Conservation (phyloP, 1,284 basidiomycete genomes). For the Thecaphora frezii region DNA sequence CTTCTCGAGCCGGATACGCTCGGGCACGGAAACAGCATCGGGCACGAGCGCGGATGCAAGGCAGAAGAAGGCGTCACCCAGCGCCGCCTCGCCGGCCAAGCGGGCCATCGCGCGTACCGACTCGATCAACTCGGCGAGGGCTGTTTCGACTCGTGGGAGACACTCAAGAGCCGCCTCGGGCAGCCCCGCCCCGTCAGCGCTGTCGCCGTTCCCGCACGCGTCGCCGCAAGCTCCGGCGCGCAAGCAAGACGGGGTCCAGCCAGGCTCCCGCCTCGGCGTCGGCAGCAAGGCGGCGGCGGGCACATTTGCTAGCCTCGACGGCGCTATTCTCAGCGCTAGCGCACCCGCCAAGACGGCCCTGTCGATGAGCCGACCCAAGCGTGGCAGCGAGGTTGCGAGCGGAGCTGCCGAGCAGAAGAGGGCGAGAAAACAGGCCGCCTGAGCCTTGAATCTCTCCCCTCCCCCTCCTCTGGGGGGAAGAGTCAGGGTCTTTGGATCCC, state of each 20-base stretch:
- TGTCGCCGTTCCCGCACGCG: slow-evolving; percentile 56
- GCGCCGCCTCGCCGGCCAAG: slow-evolving; percentile 35
- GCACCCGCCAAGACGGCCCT: slow-evolving; percentile 25
- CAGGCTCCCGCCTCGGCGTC: neutral
- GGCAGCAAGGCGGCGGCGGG: slow-evolving; percentile 5
- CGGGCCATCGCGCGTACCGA: slow-evolving; percentile 38
- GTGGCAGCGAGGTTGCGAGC: slow-evolving; percentile 21
- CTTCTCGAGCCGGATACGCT: too few species aligned
- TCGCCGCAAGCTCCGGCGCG: slow-evolving; percentile 20
- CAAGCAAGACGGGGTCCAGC: neutral
- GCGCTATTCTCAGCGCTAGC: slow-evolving; percentile 42
- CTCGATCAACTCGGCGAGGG: slow-evolving; percentile 28
- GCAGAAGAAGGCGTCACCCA: neutral
- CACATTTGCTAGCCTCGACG: slow-evolving; percentile 37
- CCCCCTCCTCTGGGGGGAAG: neutral
- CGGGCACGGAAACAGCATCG: too few species aligned
- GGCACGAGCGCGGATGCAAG: neutral
- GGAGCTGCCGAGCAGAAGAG: slow-evolving; percentile 27
- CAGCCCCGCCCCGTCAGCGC: slow-evolving; percentile 50
- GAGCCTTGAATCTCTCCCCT: neutral
- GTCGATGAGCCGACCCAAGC: slow-evolving; percentile 7
- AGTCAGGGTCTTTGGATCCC: too few species aligned
- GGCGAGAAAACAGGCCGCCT: slow-evolving; percentile 35
- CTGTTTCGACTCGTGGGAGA: slow-evolving; percentile 14
- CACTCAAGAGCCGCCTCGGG: slow-evolving; percentile 34